A percentile compares a stretch with the other conserved stretches of the same genome.
Conservation (phyloP, 2,329 filamentous ascomycete genomes). For the Ascochyta fabae region DNA sequence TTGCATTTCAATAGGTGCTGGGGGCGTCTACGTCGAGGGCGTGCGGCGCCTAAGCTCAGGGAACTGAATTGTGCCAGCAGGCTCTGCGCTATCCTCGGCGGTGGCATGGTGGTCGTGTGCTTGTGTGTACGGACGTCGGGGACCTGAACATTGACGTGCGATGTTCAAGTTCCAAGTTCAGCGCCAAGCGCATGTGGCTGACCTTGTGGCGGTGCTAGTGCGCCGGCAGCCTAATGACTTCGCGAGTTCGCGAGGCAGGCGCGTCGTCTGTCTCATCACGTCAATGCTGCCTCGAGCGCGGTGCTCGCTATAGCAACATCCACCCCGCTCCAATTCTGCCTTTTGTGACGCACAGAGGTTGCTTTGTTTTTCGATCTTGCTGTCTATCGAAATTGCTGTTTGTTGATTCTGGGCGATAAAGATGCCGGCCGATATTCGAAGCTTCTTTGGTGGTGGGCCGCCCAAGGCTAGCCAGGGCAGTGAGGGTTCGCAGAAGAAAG, state of each 20-base stretch:
- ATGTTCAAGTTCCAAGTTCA: slow-evolving; percentile 27
- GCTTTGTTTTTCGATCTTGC: neutral
- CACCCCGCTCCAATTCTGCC: slow-evolving; percentile 4
- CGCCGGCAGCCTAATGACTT: slow-evolving; percentile 12
- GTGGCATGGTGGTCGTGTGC: slow-evolving; percentile 45
- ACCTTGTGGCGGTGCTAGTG: slow-evolving; percentile 18
- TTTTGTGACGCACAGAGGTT: neutral
- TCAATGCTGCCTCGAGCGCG: slow-evolving; percentile 14
- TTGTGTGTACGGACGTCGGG: neutral
- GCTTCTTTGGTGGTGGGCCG: slow-evolving; percentile 81
- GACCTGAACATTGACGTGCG: neutral
- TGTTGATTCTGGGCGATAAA: neutral
- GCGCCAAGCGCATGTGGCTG: slow-evolving; percentile 28
- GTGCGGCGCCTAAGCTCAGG: slow-evolving; percentile 32
- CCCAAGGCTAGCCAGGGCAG: slow-evolving; percentile 62
- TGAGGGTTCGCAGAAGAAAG: slow-evolving; percentile 42
- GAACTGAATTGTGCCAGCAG: slow-evolving; percentile 44
- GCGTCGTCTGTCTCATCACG: slow-evolving; percentile 17
- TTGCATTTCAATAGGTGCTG: slow-evolving; percentile 4
- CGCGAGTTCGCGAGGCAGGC: slow-evolving; percentile 17
- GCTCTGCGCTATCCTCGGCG: slow-evolving; percentile 45
- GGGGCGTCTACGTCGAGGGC: slow-evolving; percentile 36
- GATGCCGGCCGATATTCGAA: slow-evolving; percentile 90
- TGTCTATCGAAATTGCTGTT: neutral
- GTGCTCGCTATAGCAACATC: slow-evolving; percentile 8